Percentiles rank a stretch among this genome's conserved stretches.
phyloP scores from a whole-genome alignment of 1,284 basidiomycete genomes.

The Cutaneotrichosporon cyanovorans region DNA sequence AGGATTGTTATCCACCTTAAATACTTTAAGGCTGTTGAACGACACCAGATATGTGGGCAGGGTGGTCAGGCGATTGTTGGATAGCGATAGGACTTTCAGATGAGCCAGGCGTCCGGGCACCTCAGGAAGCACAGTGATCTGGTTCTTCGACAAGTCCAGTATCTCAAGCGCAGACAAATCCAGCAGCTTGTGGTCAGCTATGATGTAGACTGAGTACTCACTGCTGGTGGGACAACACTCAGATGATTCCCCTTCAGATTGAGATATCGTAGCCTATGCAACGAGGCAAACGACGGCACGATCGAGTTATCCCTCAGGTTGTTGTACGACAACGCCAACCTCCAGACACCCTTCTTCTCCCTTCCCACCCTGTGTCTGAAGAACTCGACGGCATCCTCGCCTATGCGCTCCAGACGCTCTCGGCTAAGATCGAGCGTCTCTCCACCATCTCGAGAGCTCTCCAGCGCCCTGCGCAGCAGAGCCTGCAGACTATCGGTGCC shows the following conservation, averaged over 20 bases:
- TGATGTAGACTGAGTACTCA: slow-evolving; percentile 48
- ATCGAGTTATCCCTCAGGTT: slow-evolving; percentile 60
- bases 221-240: slow-evolving; percentile 74
- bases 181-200: slow-evolving; percentile 58
- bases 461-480: slow-evolving; percentile 56
- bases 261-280: slow-evolving; percentile 77
- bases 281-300: slow-evolving; percentile 66
- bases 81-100: slow-evolving; percentile 81
- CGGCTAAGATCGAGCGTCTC: slow-evolving; percentile 74
- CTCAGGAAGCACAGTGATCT: slow-evolving; percentile 69
- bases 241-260: slow-evolving; percentile 87
- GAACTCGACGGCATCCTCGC: slow-evolving; percentile 62
- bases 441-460: slow-evolving; percentile 64
- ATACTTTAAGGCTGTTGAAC: slow-evolving; percentile 66
- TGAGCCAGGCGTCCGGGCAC: slow-evolving; percentile 71
- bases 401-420: slow-evolving; percentile 62
- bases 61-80: slow-evolving; percentile 71
- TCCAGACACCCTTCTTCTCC: slow-evolving; percentile 55
- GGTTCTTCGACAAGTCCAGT: slow-evolving; percentile 89
- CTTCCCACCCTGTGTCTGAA: slow-evolving; percentile 55
- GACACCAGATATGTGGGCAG: slow-evolving; percentile 71
- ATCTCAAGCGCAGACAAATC: slow-evolving; percentile 84
- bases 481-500: not conserved
- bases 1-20: slow-evolving; percentile 86
- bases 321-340: slow-evolving; percentile 83